phyloP scores from a whole-genome alignment of 2,329 filamentous ascomycete species.

The Trichoderma oligosporum region DNA sequence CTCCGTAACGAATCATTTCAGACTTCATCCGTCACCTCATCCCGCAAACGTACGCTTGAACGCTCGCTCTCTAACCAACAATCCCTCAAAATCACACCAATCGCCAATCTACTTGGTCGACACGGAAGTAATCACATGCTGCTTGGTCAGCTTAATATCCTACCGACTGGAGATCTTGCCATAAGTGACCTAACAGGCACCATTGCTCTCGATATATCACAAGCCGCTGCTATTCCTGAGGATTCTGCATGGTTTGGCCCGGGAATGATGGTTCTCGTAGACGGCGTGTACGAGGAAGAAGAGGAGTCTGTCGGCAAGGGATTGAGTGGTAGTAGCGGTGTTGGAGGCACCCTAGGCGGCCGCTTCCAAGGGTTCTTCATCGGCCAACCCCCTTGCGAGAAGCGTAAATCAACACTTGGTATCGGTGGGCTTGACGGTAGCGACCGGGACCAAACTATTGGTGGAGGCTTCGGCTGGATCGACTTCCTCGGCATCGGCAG shows the following conservation, averaged over 20 bases:
- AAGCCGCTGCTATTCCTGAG: conserved; percentile 76
- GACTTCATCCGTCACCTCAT: conserved; percentile 66
- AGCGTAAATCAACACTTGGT: conserved; percentile 73
- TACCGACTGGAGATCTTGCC: conserved; percentile 76
- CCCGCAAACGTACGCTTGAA: conserved; percentile 50
- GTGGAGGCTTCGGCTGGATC: conserved; percentile 91
- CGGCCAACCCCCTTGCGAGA: conserved; percentile 86
- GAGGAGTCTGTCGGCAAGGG: conserved; percentile 66
- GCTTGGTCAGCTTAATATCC: conserved; percentile 73
- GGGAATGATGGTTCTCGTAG: conserved; percentile 92
- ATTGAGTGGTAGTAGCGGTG: conserved; percentile 71
- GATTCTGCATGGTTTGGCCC: conserved; percentile 89
- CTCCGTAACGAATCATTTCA: conserved; percentile 93
- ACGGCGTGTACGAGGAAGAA: conserved; percentile 96
- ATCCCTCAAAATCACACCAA: conserved; percentile 83
- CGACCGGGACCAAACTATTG: conserved; percentile 59
- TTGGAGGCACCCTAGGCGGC: conserved; percentile 88
- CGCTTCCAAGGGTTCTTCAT: conserved; percentile 88
- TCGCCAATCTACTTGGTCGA: conserved; percentile 70
- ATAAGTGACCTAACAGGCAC: conserved; percentile 85
- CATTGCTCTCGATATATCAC: conserved; percentile 76
- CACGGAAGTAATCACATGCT: conserved; percentile 82
- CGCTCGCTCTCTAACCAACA: conserved; percentile 61
- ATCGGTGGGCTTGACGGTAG: conserved; percentile 58
- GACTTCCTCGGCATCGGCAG: conserved; percentile 92